Evolutionary conservation across 768 basidiomycete species (phyloP), one percentile per base, ranked within the genome.

Genomic region (Neoboletus magnificus): DNA sequence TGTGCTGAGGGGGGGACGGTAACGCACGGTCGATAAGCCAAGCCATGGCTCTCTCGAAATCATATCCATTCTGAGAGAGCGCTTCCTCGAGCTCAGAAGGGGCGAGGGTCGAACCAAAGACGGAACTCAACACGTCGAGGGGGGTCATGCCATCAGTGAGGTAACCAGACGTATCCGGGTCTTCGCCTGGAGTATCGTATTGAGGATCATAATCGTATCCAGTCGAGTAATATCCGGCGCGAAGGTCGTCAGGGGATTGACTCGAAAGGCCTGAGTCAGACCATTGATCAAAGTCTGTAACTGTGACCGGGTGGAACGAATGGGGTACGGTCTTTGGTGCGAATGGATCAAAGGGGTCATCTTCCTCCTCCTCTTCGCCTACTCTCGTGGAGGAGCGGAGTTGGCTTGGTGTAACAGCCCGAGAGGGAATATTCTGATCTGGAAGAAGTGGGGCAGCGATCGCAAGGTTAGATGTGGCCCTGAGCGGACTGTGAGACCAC

Each of bases 81-180:
- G 96, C 96, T 52, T 98, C 94, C 72, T 98, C 96, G 8, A 99
- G 79, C 67, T 98, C 93, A 4, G 87, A 87, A 3, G 93, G 87
- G 0, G 94, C 87, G 11, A 99, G 79, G 2, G 92, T 85, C 2
- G 92, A 87, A 16, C 91, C 93, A 68, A 99, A 99, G 37, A 99
- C 91, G 41, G 91, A 93, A 67, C 83, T 85, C 20, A 99, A 86
- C 41, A 98, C 93, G 64, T 99, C 97, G 64, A 99, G 89, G 1
- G 97, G 97, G 1, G 96, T 96, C 93, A 99, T 96, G 42, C 93
- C 93, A 67, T 91, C 89, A 0, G 87, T 89, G 48, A 92, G 80
- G 72, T 83, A 76, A 33, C 82, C 81, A 35, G 78, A 74, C 13
- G 78, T 77, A 36, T 86, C 82, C 7, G 76, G 74, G 53, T 83